Evolutionary conservation across 306 rosid species (phyloP).

Genomic region (Carpinus viminea): DNA sequence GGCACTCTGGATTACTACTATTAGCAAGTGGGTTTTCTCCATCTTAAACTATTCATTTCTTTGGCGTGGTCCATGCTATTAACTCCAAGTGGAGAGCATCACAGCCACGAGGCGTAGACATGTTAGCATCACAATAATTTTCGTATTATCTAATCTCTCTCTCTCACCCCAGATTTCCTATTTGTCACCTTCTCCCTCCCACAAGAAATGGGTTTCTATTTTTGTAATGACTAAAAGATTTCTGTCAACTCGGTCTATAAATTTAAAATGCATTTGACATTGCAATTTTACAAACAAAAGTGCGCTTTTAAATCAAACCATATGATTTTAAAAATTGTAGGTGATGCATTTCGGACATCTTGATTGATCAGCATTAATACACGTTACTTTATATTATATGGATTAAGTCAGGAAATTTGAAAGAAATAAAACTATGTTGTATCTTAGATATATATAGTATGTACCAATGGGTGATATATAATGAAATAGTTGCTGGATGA

Average conservation of each 20-base stretch:
- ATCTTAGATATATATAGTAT: too few relatives aligned
- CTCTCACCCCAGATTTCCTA: background rate
- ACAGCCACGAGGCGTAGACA: slow-evolving; percentile 34
- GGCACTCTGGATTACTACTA: background rate
- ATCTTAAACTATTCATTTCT: background rate
- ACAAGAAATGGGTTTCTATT: background rate
- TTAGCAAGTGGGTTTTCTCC: background rate
- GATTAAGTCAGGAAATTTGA: too few relatives aligned
- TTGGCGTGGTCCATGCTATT: slow-evolving; percentile 22
- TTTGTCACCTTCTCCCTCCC: background rate
- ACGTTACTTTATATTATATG: too few relatives aligned
- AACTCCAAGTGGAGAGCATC: slow-evolving; percentile 26
- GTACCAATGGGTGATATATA: too few relatives aligned
- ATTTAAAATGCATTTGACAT: too few relatives aligned
- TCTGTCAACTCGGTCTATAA: too few relatives aligned
- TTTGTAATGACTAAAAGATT: background rate
- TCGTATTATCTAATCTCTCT: background rate
- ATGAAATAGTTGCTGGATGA: background rate
- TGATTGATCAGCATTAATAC: too few relatives aligned
- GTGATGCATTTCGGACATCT: too few relatives aligned
- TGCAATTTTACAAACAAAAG: too few relatives aligned
- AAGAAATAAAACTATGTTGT: too few relatives aligned
- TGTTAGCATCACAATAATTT: slow-evolving; percentile 15
- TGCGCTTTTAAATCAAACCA: too few relatives aligned
- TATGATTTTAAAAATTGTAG: too few relatives aligned